Base-by-base conservation (phyloP, 2,329 filamentous ascomycete species). In the Pseudogymnoascus sp. region DNA sequence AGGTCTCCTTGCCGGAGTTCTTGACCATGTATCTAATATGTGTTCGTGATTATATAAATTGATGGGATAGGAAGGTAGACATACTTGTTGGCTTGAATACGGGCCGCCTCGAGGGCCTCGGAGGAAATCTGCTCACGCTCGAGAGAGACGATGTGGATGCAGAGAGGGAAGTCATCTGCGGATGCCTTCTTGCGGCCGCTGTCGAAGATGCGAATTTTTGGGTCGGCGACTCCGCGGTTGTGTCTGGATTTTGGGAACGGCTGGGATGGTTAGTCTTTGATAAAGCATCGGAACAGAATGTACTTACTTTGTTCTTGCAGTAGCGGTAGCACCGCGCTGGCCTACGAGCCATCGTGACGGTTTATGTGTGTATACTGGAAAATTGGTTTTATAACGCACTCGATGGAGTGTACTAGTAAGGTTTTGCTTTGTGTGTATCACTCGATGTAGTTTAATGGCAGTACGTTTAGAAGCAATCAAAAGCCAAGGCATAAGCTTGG, bases 41-140 rank as follows among this genome's bases (percentile, higher is more conserved):
- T 60, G n/a, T 53, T 53, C 31, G 62, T 38, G 59, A 44, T 44
- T 37, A 46, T 60, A 59, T 53, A 50, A 46, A 38, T 79, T 79
- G 87, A 83, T 76, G 83, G 82, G 13, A 13, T 33, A 5, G 50
- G 29, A 21, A 33, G 11, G 15, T 13, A 13, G 5, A 38, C 63
- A 4, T 44, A 93, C 91, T 97, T 97, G 91, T 99, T 99, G 89
- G 93, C 93, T 87, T 93, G 97, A 79, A 99, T 99, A 88, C 95
- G 95, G 81, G 95, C 95, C 78, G 95, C 95, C 84, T 99, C 95
- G 76, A 99, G 92, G 78, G 95, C 95, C 86, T 99, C 95, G 75
- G 95, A 97, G 79, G 91, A 96, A 85, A 99, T 85, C 88, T 99
- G 95, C 85, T 99, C 95, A 84, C 96, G 97, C 85, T 99, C 95